phyloP scores from a whole-genome alignment of 1,284 basidiomycete genomes.

The Papiliotrema flavescens region DNA sequence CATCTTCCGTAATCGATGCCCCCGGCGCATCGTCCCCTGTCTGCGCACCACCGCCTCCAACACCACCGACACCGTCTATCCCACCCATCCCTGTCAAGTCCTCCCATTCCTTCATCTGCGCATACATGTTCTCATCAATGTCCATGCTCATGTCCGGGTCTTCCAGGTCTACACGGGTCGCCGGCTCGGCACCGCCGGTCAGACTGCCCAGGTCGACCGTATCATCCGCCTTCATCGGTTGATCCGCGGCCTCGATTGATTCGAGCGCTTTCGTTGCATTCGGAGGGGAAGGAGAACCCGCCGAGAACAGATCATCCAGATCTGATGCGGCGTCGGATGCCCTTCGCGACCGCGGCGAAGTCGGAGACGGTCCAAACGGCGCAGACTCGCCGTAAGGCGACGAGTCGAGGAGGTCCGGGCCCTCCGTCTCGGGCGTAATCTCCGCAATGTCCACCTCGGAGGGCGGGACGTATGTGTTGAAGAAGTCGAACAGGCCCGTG shows the following conservation, averaged over 20 bases:
- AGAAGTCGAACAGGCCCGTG: constrained; percentile 29
- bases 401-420: not conserved
- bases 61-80: not conserved
- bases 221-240: not conserved
- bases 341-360: not conserved
- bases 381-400: not conserved
- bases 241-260: not conserved
- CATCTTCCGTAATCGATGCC: constrained; percentile 38
- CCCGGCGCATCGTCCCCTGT: constrained; percentile 3
- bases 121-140: not conserved
- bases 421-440: constrained; percentile 4
- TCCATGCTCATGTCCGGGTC: not conserved
- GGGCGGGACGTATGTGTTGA: constrained; percentile 28
- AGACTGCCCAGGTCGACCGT: not conserved
- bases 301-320: constrained; percentile 41
- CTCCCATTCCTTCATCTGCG: not conserved
- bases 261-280: not conserved
- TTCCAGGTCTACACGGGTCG: not conserved
- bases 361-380: not conserved
- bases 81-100: not conserved
- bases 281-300: constrained; percentile 17
- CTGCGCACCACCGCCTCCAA: not conserved
- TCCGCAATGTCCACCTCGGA: not conserved
- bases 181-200: no score
- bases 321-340: constrained; percentile 11